Percentiles rank a stretch among this genome's conserved stretches.
Evolutionary conservation across 257 asterid species (phyloP).

Genomic region (Cynanchum wilfordii): DNA sequence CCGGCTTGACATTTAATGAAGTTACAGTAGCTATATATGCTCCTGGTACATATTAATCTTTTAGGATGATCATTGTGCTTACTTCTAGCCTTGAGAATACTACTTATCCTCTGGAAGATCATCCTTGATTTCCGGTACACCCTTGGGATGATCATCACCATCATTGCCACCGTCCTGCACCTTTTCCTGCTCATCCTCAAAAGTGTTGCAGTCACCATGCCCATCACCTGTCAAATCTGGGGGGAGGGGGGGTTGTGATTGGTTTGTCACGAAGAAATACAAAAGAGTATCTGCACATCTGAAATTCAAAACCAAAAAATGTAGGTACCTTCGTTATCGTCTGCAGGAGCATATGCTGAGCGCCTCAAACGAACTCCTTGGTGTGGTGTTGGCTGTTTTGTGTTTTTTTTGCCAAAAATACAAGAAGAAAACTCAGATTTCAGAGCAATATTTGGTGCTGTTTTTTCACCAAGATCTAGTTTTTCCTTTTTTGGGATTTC

Average conservation of each 20-base stretch:
- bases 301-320: neutral
- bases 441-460: neutral
- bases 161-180: neutral
- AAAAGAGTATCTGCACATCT: neutral
- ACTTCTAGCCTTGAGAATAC: neutral
- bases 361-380: constrained; percentile 57
- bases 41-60: neutral
- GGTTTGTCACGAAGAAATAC: neutral
- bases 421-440: neutral
- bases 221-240: constrained; percentile 9
- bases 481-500: neutral
- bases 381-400: constrained; percentile 63
- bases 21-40: neutral
- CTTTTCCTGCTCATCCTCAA: constrained; percentile 3
- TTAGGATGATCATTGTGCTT: neutral
- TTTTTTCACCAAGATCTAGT: neutral
- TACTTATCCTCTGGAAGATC: neutral
- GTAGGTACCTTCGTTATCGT: constrained; percentile 41
- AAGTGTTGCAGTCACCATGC: neutral
- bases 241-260: too few relatives aligned
- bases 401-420: neutral
- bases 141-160: neutral
- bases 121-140: neutral
- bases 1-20: neutral
- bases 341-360: constrained; percentile 47